A percentile compares a stretch with the other conserved stretches of the same genome.
Conservation (phyloP, 495 filamentous ascomycete genomes). For the Umbilicaria muhlenbergii region DNA sequence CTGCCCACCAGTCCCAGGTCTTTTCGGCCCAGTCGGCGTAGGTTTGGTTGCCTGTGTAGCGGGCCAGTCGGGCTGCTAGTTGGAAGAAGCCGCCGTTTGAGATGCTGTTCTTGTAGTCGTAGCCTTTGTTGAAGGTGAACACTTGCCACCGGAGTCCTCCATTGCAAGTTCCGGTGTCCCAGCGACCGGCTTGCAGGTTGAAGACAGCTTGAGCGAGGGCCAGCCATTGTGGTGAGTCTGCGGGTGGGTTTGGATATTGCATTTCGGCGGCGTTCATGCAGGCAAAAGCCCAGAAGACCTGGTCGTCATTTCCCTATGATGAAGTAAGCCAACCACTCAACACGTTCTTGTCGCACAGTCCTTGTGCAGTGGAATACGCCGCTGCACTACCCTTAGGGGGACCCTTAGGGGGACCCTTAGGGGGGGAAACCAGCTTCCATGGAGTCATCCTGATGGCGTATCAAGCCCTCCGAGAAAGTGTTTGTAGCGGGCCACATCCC, state of each 20-base stretch:
- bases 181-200: slow-evolving; percentile 43
- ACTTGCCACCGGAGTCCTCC: slow-evolving; percentile 38
- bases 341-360: no score
- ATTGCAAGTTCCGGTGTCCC: slow-evolving; percentile 28
- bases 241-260: slow-evolving; percentile 42
- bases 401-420: no score
- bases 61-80: slow-evolving; percentile 51
- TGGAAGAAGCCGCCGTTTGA: slow-evolving; percentile 57
- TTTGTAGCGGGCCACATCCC: no score
- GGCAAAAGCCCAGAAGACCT: slow-evolving; percentile 52
- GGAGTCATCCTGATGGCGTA: no score
- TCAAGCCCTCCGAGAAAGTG: no score
- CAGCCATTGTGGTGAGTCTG: slow-evolving; percentile 41
- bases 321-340: not conserved
- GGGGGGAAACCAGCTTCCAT: no score
- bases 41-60: slow-evolving; percentile 53
- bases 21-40: slow-evolving; percentile 56
- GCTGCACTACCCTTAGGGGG: no score
- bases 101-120: slow-evolving; percentile 47
- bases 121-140: slow-evolving; percentile 25
- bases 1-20: slow-evolving; percentile 50
- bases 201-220: slow-evolving; percentile 59
- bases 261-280: slow-evolving; percentile 53
- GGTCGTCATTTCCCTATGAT: slow-evolving; percentile 47
- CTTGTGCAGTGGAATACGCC: not conserved